phyloP scores from a whole-genome alignment of 208 protist genomes.

The Wallacemonas rigidus region DNA sequence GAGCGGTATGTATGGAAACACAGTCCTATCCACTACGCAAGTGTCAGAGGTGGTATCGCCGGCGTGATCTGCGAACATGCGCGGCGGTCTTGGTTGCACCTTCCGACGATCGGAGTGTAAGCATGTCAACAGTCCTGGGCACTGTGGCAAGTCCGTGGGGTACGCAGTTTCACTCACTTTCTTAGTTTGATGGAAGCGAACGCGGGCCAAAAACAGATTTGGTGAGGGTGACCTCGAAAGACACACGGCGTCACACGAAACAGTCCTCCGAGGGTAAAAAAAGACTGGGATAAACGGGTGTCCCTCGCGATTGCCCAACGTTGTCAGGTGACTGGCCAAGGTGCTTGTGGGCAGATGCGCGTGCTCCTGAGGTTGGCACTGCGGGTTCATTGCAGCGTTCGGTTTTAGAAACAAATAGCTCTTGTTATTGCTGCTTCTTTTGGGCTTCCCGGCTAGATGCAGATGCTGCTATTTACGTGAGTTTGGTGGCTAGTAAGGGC shows the following conservation, averaged over 20 bases:
- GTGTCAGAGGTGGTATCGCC: background rate
- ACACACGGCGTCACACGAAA: constrained; percentile 9
- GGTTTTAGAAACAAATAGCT: too few relatives aligned
- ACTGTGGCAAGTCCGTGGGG: constrained; percentile 4
- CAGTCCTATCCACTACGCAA: constrained; percentile 2
- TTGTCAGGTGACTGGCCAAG: background rate
- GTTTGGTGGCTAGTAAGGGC: too few relatives aligned
- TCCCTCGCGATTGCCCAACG: background rate
- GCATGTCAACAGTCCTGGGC: constrained; percentile 9
- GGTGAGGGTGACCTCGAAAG: background rate
- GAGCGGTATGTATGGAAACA: constrained; percentile 13
- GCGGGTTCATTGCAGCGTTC: background rate
- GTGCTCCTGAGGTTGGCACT: background rate
- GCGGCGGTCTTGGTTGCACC: background rate
- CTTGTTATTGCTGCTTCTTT: too few relatives aligned
- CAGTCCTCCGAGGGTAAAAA: constrained; percentile 4
- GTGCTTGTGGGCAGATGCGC: background rate
- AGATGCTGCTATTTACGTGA: too few relatives aligned
- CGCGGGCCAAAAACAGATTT: background rate
- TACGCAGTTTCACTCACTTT: background rate
- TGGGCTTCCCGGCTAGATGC: too few relatives aligned
- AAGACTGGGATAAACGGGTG: constrained; percentile 4
- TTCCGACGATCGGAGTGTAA: constrained; percentile 6
- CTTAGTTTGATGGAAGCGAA: background rate
- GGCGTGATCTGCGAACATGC: background rate